Conservation (phyloP, 306 rosid genomes). For the Urtica urens region DNA sequence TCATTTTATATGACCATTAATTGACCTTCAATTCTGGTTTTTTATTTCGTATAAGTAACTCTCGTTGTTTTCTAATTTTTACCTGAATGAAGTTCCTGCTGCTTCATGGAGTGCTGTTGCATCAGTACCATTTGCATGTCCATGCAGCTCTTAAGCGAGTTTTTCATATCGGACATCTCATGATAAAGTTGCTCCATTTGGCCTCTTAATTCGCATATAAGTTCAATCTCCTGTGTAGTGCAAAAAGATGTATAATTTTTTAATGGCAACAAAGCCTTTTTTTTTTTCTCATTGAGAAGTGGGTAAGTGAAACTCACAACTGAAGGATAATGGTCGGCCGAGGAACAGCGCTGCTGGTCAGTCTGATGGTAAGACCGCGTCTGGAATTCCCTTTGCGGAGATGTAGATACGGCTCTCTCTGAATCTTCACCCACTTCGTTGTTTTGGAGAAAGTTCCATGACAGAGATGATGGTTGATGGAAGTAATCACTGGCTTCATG, state of each 20-base stretch:
- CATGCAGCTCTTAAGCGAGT: conserved; percentile 53
- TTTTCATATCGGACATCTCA: conserved; percentile 76
- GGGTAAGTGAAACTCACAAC: conserved; percentile 27
- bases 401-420: conserved; percentile 30
- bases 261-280: too few species aligned
- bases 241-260: too few species aligned
- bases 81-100: conserved; percentile 50
- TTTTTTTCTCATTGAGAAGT: too few species aligned
- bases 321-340: conserved; percentile 31
- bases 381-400: conserved; percentile 31
- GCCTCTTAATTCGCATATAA: conserved; percentile 55
- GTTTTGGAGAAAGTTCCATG: conserved; percentile 70
- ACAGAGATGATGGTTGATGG: conserved; percentile 35
- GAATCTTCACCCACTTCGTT: conserved; percentile 51
- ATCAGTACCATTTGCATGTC: conserved; percentile 54
- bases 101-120: conserved; percentile 45
- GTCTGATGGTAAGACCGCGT: conserved; percentile 22
- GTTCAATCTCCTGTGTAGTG: conserved; percentile 59
- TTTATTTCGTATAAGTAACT: too few species aligned
- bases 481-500: conserved; percentile 35
- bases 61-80: too few species aligned
- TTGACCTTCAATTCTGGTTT: too few species aligned
- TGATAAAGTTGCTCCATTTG: conserved; percentile 59
- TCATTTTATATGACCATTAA: too few species aligned
- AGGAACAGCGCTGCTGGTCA: conserved; percentile 22